Base-by-base conservation (phyloP, 1,284 basidiomycete genomes). In the Pseudozyma sp. region DNA sequence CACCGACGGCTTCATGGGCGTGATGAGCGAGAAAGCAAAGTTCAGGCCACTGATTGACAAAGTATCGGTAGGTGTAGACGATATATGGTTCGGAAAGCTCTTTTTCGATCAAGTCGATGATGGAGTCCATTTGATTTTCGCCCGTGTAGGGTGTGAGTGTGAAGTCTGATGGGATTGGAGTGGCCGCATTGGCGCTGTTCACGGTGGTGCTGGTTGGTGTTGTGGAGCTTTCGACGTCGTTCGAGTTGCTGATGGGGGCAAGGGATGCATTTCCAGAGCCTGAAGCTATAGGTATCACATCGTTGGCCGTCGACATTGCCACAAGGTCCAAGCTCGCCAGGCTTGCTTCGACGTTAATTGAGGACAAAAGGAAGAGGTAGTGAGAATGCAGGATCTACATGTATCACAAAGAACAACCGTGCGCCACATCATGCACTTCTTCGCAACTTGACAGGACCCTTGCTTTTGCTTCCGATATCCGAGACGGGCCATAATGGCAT, bases 1-100 rank as follows among this genome's bases (percentile, higher is more conserved):
- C 93, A 19, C 94, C 96, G 1, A 83, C 73, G 0, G 81, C 21
- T n/a, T 51, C 47, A 34, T 25, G n/a, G 8, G 49, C 7, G 6
- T 44, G n/a, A 44, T 62, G 57, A 35, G 57, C 95, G 59, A 98
- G 89, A 85, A 95, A 96, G 5, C 94, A 91, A 18, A 98, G 89
- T 84, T 97, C 91, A 1, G 97, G 96, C 95, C 97, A 99, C 79
- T 94, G 92, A 81, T 93, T 90, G 13, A 99, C 89, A 53, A 83
- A 83, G 64, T 80, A 85, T 48, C 79, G 77, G 31, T 93, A 94
- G 1, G 93, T 94, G 86, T 94, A 95, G 56, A 95, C 91, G 65
- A 96, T 94, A 87, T 94, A 98, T 40, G 95, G 96, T 86, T 98
- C 95, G 78, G 92, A 94, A 89, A 85, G 76, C 63, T 83, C 80